These are phyloP conservation scores for Boletus semigastroideus DNA, from an alignment of 1,284 basidiomycete species.

Conservation along the genomic window DNA sequence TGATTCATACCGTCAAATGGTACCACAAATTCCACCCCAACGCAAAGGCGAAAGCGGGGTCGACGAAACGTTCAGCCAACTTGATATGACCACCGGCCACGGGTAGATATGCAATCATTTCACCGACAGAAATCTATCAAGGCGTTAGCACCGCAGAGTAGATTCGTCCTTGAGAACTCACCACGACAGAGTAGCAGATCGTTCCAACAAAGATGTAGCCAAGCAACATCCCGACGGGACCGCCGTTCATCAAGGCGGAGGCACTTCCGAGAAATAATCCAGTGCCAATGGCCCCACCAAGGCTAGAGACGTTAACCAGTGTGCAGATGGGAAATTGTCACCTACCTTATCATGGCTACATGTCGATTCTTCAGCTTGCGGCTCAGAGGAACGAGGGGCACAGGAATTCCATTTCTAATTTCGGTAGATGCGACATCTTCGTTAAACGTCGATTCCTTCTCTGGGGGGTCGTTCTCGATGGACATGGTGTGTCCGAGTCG, in stretches of 20 bases:
- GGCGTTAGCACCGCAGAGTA: background rate
- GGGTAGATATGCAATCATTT: slow-evolving; percentile 37
- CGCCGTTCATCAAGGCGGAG: slow-evolving; percentile 24
- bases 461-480: background rate
- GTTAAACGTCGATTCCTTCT: slow-evolving; percentile 1
- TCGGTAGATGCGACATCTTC: slow-evolving; percentile 2
- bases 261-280: slow-evolving; percentile 42
- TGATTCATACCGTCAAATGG: slow-evolving; percentile 48
- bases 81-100: slow-evolving; percentile 60
- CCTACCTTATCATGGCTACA: slow-evolving; percentile 27
- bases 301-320: slow-evolving; percentile 8
- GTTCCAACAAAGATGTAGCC: slow-evolving; percentile 32
- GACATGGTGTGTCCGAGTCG: slow-evolving; percentile 5
- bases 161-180: background rate
- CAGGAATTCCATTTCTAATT: background rate
- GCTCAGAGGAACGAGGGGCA: too few species aligned
- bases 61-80: slow-evolving; percentile 65
- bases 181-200: slow-evolving; percentile 26
- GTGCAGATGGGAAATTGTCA: background rate
- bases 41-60: slow-evolving; percentile 65
- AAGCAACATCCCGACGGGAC: slow-evolving; percentile 31
- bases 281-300: slow-evolving; percentile 47
- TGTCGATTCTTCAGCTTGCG: slow-evolving; percentile 27
- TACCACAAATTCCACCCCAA: slow-evolving; percentile 70
- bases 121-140: slow-evolving; percentile 29